Percentiles rank a stretch among this genome's conserved stretches.
Evolutionary conservation across 192 early-diverging fungal species (phyloP).

Genomic region (Gonapodya sp.): DNA sequence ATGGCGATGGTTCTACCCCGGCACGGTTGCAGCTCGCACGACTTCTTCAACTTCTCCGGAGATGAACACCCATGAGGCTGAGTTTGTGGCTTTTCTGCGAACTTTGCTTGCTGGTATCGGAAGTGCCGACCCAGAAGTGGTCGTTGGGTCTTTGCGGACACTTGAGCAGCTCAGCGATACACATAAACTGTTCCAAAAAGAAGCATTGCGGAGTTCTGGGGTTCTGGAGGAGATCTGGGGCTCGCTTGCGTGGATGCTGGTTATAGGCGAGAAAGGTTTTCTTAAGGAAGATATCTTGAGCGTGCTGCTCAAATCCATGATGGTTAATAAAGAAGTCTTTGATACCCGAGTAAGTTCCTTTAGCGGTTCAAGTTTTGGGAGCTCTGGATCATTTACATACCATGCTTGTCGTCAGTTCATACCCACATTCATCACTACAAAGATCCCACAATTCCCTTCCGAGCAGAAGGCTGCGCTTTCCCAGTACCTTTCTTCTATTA

Average conservation of each 20-base stretch:
- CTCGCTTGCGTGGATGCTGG: not conserved
- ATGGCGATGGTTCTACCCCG: not conserved
- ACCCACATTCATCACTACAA: not conserved
- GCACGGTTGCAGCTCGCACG: not conserved
- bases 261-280: not conserved
- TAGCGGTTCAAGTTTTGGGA: not conserved
- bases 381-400: not conserved
- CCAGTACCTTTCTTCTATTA: not conserved
- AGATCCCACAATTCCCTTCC: not conserved
- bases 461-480: not conserved
- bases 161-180: not conserved
- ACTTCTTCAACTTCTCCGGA: not conserved
- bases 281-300: not conserved
- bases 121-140: not conserved
- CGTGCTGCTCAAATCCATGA: not conserved
- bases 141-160: not conserved
- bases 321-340: not conserved
- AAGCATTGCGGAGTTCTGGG: not conserved
- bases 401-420: not conserved
- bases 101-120: not conserved
- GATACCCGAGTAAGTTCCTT: not conserved
- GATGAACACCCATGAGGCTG: not conserved
- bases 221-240: not conserved
- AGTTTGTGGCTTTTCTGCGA: not conserved
- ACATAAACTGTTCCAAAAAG: not conserved